Percentiles rank a stretch among this genome's conserved stretches.
Conservation (phyloP, 805 yeast genomes). For the Lipomyces yamadae region DNA sequence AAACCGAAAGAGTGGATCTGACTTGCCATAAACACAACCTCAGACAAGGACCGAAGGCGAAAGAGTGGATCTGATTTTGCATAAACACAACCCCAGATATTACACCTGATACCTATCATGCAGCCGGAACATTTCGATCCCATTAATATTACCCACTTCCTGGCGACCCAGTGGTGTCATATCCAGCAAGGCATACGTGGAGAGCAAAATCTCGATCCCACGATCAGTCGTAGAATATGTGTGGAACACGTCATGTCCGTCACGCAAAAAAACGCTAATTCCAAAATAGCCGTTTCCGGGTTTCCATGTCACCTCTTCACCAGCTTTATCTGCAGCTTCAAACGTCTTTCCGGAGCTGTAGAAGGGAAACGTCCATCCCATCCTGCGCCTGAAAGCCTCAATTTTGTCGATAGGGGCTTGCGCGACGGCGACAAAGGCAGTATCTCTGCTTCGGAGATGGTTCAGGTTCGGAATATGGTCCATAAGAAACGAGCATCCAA, state of each 20-base stretch:
- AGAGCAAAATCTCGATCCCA: background rate
- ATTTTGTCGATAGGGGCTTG: constrained; percentile 4
- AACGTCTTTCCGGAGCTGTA: background rate
- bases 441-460: background rate
- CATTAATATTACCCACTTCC: background rate
- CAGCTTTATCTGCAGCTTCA: background rate
- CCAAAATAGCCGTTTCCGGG: background rate
- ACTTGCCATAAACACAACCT: too few species aligned
- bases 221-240: constrained; percentile 3
- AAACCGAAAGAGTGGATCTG: too few species aligned
- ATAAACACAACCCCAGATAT: background rate
- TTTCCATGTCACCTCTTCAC: background rate
- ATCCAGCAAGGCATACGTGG: constrained; percentile 4
- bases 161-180: constrained; percentile 7
- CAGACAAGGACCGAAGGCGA: background rate
- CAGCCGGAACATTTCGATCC: background rate
- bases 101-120: background rate
- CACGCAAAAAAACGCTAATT: background rate
- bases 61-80: background rate
- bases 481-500: constrained; percentile 1
- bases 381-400: background rate
- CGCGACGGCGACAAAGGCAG: constrained; percentile 1
- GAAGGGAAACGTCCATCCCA: constrained; percentile 6
- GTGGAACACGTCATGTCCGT: background rate
- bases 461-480: background rate